Evolutionary conservation across 768 basidiomycete genomes (phyloP).

Genomic region (Termitomyces sp.): DNA sequence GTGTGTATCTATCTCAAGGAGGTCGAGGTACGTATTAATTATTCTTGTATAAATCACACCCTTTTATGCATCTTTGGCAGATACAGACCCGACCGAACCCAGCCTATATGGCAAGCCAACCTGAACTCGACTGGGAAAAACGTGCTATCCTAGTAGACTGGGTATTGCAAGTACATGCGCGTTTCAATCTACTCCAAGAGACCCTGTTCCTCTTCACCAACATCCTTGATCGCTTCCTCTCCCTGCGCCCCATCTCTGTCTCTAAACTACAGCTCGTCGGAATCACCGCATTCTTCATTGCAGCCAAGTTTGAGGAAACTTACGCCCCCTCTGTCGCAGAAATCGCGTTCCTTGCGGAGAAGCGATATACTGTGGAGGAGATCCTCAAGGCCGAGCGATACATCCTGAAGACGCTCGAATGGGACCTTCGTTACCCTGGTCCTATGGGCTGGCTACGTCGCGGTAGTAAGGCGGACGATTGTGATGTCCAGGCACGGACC

Average conservation of each 20-base stretch:
- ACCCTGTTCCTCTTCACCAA: conserved; percentile 88
- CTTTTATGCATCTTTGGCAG: conserved; percentile 32
- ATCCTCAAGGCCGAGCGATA: conserved; percentile 88
- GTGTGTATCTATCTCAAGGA: conserved; percentile 83
- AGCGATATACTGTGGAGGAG: conserved; percentile 70
- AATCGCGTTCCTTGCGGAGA: conserved; percentile 76
- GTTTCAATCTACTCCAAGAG: conserved; percentile 83
- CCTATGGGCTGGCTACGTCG: conserved; percentile 87
- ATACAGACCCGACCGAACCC: conserved; percentile 71
- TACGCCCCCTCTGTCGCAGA: conserved; percentile 80
- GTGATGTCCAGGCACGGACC: conserved; percentile 80
- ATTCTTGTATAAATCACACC: background rate
- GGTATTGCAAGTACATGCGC: conserved; percentile 87
- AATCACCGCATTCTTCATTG: conserved; percentile 79
- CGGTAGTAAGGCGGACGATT: conserved; percentile 90
- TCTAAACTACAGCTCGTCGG: conserved; percentile 90
- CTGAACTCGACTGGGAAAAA: conserved; percentile 85
- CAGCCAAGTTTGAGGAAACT: conserved; percentile 92
- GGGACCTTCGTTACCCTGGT: conserved; percentile 82
- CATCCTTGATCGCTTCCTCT: conserved; percentile 76
- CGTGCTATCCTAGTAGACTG: conserved; percentile 88
- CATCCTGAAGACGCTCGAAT: conserved; percentile 79
- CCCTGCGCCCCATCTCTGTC: conserved; percentile 67
- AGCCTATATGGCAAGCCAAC: conserved; percentile 80
- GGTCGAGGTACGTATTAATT: conserved; percentile 55